Evolutionary conservation across 2,329 filamentous ascomycete species (phyloP).

Genomic region (Colletotrichum musicola): DNA sequence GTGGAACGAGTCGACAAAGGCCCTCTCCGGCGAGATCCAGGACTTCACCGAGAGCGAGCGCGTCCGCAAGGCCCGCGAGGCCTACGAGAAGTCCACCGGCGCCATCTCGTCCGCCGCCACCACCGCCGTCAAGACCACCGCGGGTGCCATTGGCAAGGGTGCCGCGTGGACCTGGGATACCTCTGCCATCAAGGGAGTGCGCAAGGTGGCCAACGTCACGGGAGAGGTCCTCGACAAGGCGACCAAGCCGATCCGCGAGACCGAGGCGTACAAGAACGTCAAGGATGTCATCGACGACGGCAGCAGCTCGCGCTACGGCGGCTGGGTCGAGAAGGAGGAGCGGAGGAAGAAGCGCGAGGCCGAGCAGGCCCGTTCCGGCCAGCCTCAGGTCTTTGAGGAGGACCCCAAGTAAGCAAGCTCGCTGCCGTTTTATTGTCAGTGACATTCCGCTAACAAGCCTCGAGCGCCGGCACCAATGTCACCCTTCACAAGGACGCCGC

Average conservation of each 20-base stretch:
- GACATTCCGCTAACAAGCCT: constrained; percentile 48
- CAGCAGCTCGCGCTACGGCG: constrained; percentile 94
- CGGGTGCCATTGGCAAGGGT: constrained; percentile 87
- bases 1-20: constrained; percentile 99
- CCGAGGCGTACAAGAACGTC: constrained; percentile 93
- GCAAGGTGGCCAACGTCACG: constrained; percentile 87
- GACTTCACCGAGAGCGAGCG: constrained; percentile 94
- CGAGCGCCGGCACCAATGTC: constrained; percentile 90
- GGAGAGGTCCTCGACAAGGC: constrained; percentile 91
- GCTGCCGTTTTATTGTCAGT: no score
- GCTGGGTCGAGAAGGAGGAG: constrained; percentile 97
- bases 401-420: constrained; percentile 81
- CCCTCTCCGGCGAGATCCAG: constrained; percentile 87
- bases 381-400: constrained; percentile 77
- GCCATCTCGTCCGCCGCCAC: constrained; percentile 84
- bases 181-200: constrained; percentile 88
- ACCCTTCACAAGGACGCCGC: constrained; percentile 96
- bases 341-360: constrained; percentile 81
- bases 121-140: constrained; percentile 86
- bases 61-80: constrained; percentile 85
- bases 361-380: constrained; percentile 69
- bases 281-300: constrained; percentile 98
- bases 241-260: constrained; percentile 94
- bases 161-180: constrained; percentile 99
- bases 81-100: constrained; percentile 88